Evolutionary conservation across 768 basidiomycete genomes (phyloP).

Genomic region (Boletus subparvulus): DNA sequence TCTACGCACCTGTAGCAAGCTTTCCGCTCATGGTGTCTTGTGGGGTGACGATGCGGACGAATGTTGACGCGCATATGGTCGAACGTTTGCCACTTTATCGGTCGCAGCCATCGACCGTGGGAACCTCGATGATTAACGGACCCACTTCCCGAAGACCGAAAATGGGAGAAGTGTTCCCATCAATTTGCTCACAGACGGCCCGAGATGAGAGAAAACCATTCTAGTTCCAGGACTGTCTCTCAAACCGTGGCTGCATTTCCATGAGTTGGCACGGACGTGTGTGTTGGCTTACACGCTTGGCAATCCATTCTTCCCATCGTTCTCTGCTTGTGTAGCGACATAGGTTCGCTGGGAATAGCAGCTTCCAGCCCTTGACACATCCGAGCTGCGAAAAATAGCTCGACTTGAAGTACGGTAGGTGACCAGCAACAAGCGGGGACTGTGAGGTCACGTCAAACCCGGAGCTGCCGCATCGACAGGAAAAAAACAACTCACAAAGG

Average conservation of each 20-base stretch:
- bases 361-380: neutral
- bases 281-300: slow-evolving; percentile 11
- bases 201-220: slow-evolving; percentile 21
- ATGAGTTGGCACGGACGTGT: slow-evolving; percentile 4
- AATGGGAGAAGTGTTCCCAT: neutral
- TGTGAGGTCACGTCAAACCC: no score
- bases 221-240: neutral
- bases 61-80: neutral
- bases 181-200: slow-evolving; percentile 7
- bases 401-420: neutral
- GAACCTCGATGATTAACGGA: slow-evolving; percentile 10
- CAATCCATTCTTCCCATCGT: neutral
- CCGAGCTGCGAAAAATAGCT: neutral
- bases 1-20: slow-evolving; percentile 53
- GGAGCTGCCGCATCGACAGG: no score
- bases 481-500: no score
- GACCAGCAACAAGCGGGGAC: neutral
- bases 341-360: neutral
- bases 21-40: slow-evolving; percentile 56
- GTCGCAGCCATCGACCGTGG: slow-evolving; percentile 18
- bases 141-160: neutral
- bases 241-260: slow-evolving; percentile 6
- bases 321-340: neutral
- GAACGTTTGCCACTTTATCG: slow-evolving; percentile 10
- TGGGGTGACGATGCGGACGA: slow-evolving; percentile 3